Evolutionary conservation across 2,329 filamentous ascomycete genomes (phyloP).

Genomic region (Sporothrix luriei): DNA sequence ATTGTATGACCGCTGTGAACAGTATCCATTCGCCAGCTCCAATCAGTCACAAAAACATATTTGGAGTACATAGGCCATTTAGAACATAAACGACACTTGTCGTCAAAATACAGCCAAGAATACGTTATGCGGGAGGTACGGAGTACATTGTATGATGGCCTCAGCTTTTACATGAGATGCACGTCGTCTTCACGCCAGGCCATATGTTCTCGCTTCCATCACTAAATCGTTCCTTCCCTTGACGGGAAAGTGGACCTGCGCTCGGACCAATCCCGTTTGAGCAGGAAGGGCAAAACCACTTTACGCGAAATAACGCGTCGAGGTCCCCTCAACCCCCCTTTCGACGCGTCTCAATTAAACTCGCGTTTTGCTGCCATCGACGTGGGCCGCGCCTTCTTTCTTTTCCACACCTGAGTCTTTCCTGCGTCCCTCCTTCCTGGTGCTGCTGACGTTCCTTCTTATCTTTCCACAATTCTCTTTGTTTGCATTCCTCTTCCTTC

Average conservation of each 20-base stretch:
- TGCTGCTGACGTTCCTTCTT: conserved; percentile 7
- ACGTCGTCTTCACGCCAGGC: too few species aligned
- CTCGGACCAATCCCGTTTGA: background rate
- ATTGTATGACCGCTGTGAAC: too few species aligned
- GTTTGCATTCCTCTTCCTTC: background rate
- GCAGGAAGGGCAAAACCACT: conserved; percentile 42
- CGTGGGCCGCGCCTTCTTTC: conserved; percentile 31
- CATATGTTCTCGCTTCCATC: too few species aligned
- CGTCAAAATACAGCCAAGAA: too few species aligned
- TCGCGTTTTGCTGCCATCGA: conserved; percentile 31
- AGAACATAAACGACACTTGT: too few species aligned
- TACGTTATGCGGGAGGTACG: too few species aligned
- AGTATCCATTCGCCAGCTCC: too few species aligned
- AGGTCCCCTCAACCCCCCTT: conserved; percentile 29
- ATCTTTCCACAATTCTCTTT: background rate
- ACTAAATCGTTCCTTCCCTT: background rate
- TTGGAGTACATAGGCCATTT: too few species aligned
- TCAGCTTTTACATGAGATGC: too few species aligned
- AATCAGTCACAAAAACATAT: too few species aligned
- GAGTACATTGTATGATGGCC: too few species aligned
- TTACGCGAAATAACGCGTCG: conserved; percentile 46
- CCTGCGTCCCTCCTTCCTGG: conserved; percentile 9
- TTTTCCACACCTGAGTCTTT: background rate
- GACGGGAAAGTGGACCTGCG: conserved; percentile 2
- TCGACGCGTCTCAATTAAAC: conserved; percentile 37